Evolutionary conservation across 768 basidiomycete genomes (phyloP), one percentile per base, ranked within the genome.

Genomic region (Imleria badia): DNA sequence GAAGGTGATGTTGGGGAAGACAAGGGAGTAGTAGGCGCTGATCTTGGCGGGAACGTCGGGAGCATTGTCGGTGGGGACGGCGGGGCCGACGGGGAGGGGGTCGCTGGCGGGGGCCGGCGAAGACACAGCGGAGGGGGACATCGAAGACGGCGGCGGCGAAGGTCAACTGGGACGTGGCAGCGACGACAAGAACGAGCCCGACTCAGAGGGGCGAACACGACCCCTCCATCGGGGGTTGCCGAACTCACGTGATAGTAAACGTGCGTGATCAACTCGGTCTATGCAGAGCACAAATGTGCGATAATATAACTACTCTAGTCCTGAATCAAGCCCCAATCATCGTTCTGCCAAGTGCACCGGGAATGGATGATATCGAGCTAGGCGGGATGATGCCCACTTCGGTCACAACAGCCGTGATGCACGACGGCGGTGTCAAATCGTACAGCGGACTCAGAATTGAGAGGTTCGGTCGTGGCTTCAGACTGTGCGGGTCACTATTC

Each of bases 341-440:
- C 45, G 55, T 39, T 54, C 64, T 59, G 11, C 67, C 67, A 26
- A 91, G 74, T 1, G 90, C 89, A 51, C 88, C 75, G 17, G 88
- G 86, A 70, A 93, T 89, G 36, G 88, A 87, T 63, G 87, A 85
- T 60, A 95, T 91, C 58, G 92, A 92, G 61, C 87, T 93, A 0
- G 94, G 92, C 5, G 94, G 94, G 58, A 96, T 97, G 51, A 98
- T 77, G 2, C 96, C 96, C 41, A 95, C 94, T 74, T 99, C 97
- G 3, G 96, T 98, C 51, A 98, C 94, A 22, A 99, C 92, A 17
- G 91, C 96, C 2, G 97, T 96, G 58, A 99, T 94, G 67, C 85
- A 89, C 19, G 82, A 83, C 1, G 95, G 89, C 2, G 96, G 92
- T 3, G 97, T 97, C 41, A 98, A 77, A 70, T 99, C 97, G 66